Base-by-base conservation (phyloP, 331 rosid genomes). In the Cydonia oblonga region DNA sequence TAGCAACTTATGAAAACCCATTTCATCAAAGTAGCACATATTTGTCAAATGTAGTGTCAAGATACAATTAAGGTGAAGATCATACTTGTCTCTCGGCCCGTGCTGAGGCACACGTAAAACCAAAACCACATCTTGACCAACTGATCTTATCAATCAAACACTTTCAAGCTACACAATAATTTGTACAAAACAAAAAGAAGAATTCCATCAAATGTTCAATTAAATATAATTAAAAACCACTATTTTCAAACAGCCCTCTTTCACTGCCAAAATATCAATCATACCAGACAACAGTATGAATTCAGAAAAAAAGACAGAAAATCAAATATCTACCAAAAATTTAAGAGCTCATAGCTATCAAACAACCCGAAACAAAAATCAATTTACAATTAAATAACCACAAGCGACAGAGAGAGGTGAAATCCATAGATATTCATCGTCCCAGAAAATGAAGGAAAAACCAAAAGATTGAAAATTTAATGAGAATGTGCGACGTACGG, bases 401-500 rank as follows among this genome's bases (percentile, higher is more conserved):
- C 6, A 54, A 19, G 6, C 12, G 12, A 54, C 18, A 59, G 3
- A 23, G 26, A 56, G 23, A 56, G 10, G 25, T 14, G 19, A 8
- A 29, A 19, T 12, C 0, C 13, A 25, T 1, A 58, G 18, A 12
- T 25, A 23, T 24, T 13, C n/a, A 49, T 14, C 19, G 60, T 19
- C 24, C 10, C 23, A 54, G 22, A 20, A n/a, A n/a, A 54, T 2
- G 11, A 54, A 54, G 56, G 1, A 59, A 25, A 12, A 25, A 59
- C 26, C 3, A 5, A 16, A 16, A 29, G 40, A 8, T 6, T 1
- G 5, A 5, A n/a, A 59, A 59, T 7, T 23, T 59, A 3, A 12
- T 22, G 3, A 49, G 15, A 67, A 10, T 3, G 25, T 12, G 9
- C 19, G 58, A 57, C 85, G 5, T 76, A 90, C 98, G 74, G 95